phyloP scores from a whole-genome alignment of 2,329 filamentous ascomycete species.

The Atkinsonella texensis region DNA sequence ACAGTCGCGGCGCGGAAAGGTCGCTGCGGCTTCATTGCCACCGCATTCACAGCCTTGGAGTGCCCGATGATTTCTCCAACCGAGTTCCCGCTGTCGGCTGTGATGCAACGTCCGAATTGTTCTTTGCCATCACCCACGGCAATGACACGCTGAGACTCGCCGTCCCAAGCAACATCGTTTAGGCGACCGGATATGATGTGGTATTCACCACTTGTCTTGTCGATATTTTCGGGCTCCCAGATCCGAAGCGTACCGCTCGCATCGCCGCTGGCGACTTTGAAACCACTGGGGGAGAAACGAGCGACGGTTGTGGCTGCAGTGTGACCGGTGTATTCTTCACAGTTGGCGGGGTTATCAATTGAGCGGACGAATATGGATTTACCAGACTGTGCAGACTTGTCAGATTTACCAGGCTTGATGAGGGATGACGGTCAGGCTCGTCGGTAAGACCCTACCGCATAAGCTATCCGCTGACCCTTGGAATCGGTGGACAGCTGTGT shows the following conservation, averaged over 20 bases:
- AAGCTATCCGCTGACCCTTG: slow-evolving; percentile 85
- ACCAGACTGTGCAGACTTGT: slow-evolving; percentile 51
- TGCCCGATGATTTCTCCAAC: slow-evolving; percentile 92
- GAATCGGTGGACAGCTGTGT: slow-evolving; percentile 79
- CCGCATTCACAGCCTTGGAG: slow-evolving; percentile 79
- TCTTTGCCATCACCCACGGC: slow-evolving; percentile 93
- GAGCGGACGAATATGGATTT: slow-evolving; percentile 95
- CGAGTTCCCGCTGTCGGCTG: slow-evolving; percentile 87
- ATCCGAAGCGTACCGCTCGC: slow-evolving; percentile 73
- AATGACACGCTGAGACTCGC: slow-evolving; percentile 90
- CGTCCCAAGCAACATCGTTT: slow-evolving; percentile 96
- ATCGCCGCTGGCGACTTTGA: slow-evolving; percentile 90
- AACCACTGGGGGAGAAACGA: slow-evolving; percentile 86
- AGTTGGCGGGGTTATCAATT: slow-evolving; percentile 76
- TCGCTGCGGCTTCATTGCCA: slow-evolving; percentile 78
- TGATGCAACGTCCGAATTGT: slow-evolving; percentile 87
- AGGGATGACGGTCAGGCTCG: not conserved
- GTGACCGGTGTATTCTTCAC: slow-evolving; percentile 87
- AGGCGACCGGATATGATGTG: slow-evolving; percentile 88
- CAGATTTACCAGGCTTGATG: slow-evolving; percentile 2
- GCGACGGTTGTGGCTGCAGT: slow-evolving; percentile 83
- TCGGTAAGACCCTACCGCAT: slow-evolving; percentile 53
- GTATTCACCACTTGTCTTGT: slow-evolving; percentile 85
- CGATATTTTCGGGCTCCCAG: slow-evolving; percentile 82
- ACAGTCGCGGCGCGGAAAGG: slow-evolving; percentile 88